Conservation (phyloP, 805 yeast species). For the Candida maltosa region DNA sequence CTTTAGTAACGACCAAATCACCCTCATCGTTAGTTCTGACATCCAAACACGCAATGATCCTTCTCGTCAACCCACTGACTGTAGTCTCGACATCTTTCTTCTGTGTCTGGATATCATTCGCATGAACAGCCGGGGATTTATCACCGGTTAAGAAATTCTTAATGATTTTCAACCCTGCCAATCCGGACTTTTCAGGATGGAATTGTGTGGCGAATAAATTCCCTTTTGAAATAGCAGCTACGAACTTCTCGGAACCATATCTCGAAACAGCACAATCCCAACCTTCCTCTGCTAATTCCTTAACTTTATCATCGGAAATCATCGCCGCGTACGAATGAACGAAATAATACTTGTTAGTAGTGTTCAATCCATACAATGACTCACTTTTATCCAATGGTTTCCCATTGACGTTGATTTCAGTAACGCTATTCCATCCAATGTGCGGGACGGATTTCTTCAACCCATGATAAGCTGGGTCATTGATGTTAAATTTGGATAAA, state of each 20-base stretch:
- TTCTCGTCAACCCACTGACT: constrained; percentile 72
- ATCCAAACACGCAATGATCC: constrained; percentile 94
- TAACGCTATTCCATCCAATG: constrained; percentile 86
- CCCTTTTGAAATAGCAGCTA: constrained; percentile 75
- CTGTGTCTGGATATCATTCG: constrained; percentile 16
- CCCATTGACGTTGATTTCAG: constrained; percentile 19
- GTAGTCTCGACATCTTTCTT: constrained; percentile 24
- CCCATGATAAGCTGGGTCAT: constrained; percentile 32
- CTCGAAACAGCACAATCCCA: constrained; percentile 75
- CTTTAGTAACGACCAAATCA: constrained; percentile 95
- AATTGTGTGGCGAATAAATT: constrained; percentile 94
- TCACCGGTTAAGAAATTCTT: constrained; percentile 60
- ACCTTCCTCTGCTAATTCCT: constrained; percentile 21
- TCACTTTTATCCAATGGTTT: constrained; percentile 18
- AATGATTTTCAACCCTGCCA: constrained; percentile 79
- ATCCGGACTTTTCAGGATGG: constrained; percentile 98
- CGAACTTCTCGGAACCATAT: constrained; percentile 76
- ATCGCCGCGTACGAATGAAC: constrained; percentile 93
- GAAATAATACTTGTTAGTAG: constrained; percentile 76
- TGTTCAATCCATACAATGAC: constrained; percentile 60
- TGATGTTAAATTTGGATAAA: constrained; percentile 54
- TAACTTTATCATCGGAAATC: constrained; percentile 27
- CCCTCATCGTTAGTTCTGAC: constrained; percentile 95
- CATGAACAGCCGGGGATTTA: constrained; percentile 20
- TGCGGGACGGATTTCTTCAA: constrained; percentile 84